phyloP scores from a whole-genome alignment of 768 basidiomycete species.

The Lepiota brunneoincarnata region DNA sequence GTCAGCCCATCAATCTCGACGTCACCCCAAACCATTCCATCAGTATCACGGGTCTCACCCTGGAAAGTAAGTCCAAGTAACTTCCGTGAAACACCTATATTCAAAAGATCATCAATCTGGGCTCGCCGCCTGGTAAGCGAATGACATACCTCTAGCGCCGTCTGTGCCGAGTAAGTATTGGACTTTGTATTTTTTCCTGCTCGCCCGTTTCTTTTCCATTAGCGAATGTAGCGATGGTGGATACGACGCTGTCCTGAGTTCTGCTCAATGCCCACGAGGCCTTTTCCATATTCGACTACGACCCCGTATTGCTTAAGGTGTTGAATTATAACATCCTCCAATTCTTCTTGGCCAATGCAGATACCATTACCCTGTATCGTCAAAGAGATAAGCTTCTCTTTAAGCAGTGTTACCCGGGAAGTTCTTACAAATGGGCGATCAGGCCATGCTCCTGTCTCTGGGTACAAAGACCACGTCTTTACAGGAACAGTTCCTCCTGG shows the following conservation, averaged over 20 bases:
- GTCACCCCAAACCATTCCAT: conserved; percentile 38
- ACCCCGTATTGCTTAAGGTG: conserved; percentile 17
- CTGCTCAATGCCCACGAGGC: conserved; percentile 17
- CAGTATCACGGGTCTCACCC: conserved; percentile 34
- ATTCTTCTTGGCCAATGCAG: conserved; percentile 15
- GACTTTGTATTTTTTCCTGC: conserved; percentile 6
- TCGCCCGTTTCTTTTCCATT: conserved; percentile 13
- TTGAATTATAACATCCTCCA: conserved; percentile 18
- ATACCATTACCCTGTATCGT: no score
- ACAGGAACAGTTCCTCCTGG: conserved; percentile 22
- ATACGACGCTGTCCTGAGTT: conserved; percentile 12
- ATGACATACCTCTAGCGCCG: conserved; percentile 29
- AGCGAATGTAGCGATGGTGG: conserved; percentile 9
- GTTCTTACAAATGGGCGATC: conserved; percentile 19
- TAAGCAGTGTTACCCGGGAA: no score
- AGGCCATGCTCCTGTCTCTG: conserved; percentile 18
- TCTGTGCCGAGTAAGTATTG: conserved; percentile 43
- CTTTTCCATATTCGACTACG: conserved; percentile 17
- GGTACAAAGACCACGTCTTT: conserved; percentile 24
- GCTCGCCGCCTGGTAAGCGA: no score
- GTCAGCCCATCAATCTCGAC: conserved; percentile 39
- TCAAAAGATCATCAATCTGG: no score
- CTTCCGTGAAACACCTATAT: conserved; percentile 33
- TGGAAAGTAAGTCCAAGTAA: conserved; percentile 36
- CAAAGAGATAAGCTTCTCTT: no score